Conservation (phyloP, 345 rosid species). For the Populus euphratica region DNA sequence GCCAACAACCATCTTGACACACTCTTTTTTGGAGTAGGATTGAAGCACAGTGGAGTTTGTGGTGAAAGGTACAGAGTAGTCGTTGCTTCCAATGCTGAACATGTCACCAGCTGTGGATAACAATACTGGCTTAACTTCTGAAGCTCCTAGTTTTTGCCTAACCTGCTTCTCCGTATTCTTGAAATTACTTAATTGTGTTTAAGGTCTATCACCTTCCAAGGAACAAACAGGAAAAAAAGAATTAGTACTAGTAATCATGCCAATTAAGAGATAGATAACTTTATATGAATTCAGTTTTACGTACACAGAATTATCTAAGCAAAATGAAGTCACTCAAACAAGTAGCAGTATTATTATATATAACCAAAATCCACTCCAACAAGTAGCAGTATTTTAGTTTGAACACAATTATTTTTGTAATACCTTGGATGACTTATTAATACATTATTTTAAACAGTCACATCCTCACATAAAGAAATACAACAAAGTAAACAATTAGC, state of each 20-base stretch:
- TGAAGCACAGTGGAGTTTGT: slow-evolving; percentile 20
- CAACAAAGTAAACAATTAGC: too few relatives aligned
- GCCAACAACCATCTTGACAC: slow-evolving; percentile 16
- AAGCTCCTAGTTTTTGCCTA: slow-evolving; percentile 35
- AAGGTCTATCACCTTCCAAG: slow-evolving; percentile 39
- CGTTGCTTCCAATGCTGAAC: slow-evolving; percentile 39
- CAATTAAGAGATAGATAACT: not conserved
- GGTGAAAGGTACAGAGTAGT: slow-evolving; percentile 11
- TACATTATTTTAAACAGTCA: too few relatives aligned
- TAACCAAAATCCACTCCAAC: not conserved
- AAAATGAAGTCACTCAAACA: not conserved
- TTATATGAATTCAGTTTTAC: too few relatives aligned
- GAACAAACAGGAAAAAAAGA: not conserved
- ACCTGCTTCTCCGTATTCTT: slow-evolving; percentile 24
- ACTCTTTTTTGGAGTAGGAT: slow-evolving; percentile 19
- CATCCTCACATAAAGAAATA: too few relatives aligned
- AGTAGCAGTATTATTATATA: too few relatives aligned
- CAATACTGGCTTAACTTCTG: slow-evolving; percentile 17
- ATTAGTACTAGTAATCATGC: not conserved
- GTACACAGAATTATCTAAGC: too few relatives aligned
- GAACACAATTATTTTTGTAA: too few relatives aligned
- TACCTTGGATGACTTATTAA: too few relatives aligned
- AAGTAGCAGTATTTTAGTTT: not conserved
- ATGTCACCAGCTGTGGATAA: slow-evolving; percentile 44
- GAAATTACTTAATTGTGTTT: slow-evolving; percentile 34